Conservation (phyloP, 2,329 filamentous ascomycete species). For the Botrytis cinerea region DNA sequence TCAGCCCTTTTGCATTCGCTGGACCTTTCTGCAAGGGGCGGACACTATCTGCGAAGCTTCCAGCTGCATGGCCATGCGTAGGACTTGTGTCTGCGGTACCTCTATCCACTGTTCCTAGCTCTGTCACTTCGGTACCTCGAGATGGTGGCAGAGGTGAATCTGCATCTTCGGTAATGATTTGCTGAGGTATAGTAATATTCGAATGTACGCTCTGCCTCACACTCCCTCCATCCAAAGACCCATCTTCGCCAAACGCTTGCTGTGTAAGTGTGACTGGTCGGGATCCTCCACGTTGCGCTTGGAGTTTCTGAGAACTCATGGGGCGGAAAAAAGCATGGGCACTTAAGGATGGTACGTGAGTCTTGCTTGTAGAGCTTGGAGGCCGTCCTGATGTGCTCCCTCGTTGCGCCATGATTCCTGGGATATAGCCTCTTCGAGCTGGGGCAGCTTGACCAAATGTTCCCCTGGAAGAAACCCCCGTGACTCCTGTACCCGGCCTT, state of each 20-base stretch:
- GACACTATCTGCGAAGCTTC: constrained; percentile 75
- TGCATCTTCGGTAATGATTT: constrained; percentile 47
- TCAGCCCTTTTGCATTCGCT: constrained; percentile 47
- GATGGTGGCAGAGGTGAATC: constrained; percentile 66
- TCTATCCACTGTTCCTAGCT: constrained; percentile 60
- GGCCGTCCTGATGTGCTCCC: constrained; percentile 53
- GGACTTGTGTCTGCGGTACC: constrained; percentile 75
- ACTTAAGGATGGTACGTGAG: constrained; percentile 85
- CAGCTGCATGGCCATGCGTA: constrained; percentile 57
- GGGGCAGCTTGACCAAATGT: constrained; percentile 56
- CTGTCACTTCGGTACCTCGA: constrained; percentile 78
- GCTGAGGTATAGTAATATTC: constrained; percentile 41
- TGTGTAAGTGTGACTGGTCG: constrained; percentile 46
- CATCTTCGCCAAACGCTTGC: constrained; percentile 45
- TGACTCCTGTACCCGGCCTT: constrained; percentile 53
- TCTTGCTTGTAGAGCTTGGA: constrained; percentile 71
- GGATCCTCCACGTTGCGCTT: constrained; percentile 75
- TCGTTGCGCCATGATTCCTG: constrained; percentile 19
- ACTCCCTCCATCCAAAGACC: constrained; percentile 47
- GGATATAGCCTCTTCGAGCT: constrained; percentile 50
- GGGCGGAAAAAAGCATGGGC: constrained; percentile 92
- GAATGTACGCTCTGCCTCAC: constrained; percentile 62
- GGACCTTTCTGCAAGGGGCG: constrained; percentile 60
- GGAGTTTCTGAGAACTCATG: constrained; percentile 93
- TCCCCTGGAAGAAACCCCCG: constrained; percentile 48